Evolutionary conservation across 352 stramenopile species (phyloP).

Genomic region (Globisporangium acanthophoron): DNA sequence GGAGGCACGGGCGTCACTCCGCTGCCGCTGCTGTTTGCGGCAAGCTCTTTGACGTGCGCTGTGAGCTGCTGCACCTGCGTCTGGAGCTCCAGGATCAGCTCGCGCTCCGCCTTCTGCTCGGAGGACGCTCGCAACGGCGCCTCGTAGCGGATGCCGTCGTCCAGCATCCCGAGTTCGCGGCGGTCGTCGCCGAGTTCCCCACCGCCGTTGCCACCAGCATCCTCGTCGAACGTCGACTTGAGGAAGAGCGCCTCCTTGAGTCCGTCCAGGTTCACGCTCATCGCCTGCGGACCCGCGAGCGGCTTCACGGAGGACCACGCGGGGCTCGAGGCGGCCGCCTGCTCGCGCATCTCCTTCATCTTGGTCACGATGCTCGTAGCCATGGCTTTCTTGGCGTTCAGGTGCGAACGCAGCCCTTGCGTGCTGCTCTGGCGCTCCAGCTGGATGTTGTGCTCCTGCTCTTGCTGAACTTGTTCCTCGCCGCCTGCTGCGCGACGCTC

Average conservation of each 20-base stretch:
- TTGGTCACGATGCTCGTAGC: conserved; percentile 13
- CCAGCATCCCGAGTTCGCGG: conserved; percentile 8
- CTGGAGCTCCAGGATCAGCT: conserved; percentile 15
- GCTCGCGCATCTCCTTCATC: conserved; percentile 8
- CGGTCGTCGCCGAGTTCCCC: background rate
- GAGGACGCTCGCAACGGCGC: conserved; percentile 1
- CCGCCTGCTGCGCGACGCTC: background rate
- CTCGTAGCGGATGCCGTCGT: conserved; percentile 15
- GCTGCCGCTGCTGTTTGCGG: background rate
- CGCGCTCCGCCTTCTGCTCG: conserved; percentile 7
- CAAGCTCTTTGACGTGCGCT: conserved; percentile 8
- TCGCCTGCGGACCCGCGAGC: conserved; percentile 4
- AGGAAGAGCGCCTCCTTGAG: conserved; percentile 15
- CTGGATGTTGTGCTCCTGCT: background rate
- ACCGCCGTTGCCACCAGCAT: background rate
- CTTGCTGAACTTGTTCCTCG: background rate
- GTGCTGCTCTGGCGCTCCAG: conserved; percentile 7
- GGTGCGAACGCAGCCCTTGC: conserved; percentile 2
- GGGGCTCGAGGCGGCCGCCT: conserved; percentile 6
- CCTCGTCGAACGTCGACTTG: conserved; percentile 15
- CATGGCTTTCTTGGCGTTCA: conserved; percentile 9
- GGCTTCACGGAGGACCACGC: conserved; percentile 10
- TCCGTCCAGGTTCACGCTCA: conserved; percentile 10
- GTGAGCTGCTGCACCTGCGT: conserved; percentile 14
- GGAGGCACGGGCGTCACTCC: background rate